phyloP scores from a whole-genome alignment of 2,329 filamentous ascomycete genomes.

The Colletotrichum sidae region DNA sequence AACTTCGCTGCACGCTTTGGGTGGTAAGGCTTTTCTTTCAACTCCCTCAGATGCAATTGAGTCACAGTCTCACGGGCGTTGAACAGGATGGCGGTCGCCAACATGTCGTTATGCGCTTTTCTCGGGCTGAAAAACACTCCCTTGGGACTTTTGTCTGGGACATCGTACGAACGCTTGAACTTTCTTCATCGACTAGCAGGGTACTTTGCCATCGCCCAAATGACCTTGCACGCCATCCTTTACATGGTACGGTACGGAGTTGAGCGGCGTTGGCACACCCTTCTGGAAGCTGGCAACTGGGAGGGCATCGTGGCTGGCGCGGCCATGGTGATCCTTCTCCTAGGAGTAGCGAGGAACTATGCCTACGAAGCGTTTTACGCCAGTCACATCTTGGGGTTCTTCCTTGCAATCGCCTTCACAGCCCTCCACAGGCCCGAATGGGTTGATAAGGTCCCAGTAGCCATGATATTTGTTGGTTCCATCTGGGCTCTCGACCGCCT shows the following conservation, averaged over 20 bases:
- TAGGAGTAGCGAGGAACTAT: conserved; percentile 47
- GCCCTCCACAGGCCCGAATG: conserved; percentile 58
- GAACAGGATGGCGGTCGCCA: conserved; percentile 57
- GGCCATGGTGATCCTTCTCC: conserved; percentile 51
- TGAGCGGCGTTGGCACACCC: conserved; percentile 36
- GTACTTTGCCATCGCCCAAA: conserved; percentile 52
- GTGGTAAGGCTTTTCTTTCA: conserved; percentile 34
- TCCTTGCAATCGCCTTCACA: conserved; percentile 53
- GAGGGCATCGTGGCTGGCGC: conserved; percentile 51
- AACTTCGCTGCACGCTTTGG: conserved; percentile 46
- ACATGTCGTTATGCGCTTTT: conserved; percentile 53
- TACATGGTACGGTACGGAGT: conserved; percentile 48
- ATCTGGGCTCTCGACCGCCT: conserved; percentile 59
- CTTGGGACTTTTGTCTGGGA: conserved; percentile 50
- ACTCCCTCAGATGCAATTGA: no score
- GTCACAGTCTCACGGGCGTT: conserved; percentile 6
- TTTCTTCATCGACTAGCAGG: conserved; percentile 58
- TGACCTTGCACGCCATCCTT: conserved; percentile 50
- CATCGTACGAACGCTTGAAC: conserved; percentile 60
- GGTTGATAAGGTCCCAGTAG: conserved; percentile 49
- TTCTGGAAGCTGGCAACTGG: conserved; percentile 46
- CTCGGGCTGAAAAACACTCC: conserved; percentile 63
- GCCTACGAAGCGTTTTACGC: conserved; percentile 62
- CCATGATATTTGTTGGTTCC: conserved; percentile 50
- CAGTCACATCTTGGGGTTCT: conserved; percentile 55